A percentile compares a stretch with the other conserved stretches of the same genome.
Evolutionary conservation across 495 filamentous ascomycete genomes (phyloP).

Genomic region (Elasticomyces elasticus): DNA sequence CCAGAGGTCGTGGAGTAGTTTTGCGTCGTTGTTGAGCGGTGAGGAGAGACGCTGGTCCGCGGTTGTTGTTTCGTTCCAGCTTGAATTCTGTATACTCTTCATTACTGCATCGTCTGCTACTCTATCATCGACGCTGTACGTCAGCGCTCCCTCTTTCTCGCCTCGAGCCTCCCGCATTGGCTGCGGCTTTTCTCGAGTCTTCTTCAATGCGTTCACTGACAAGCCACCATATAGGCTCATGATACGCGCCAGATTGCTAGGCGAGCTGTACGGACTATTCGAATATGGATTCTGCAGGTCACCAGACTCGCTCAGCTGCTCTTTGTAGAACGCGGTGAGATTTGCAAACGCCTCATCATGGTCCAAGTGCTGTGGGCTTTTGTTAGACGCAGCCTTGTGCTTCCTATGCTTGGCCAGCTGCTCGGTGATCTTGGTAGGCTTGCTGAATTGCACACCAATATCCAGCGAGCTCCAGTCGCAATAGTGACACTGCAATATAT

Average conservation of each 20-base stretch:
- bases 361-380: constrained; percentile 2
- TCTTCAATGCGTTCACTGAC: constrained; percentile 55
- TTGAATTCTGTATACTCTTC: constrained; percentile 37
- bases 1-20: constrained; percentile 58
- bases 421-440: constrained; percentile 69
- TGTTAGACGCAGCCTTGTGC: neutral
- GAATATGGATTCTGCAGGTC: constrained; percentile 38
- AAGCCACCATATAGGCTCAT: constrained; percentile 80
- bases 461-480: constrained; percentile 87
- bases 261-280: constrained; percentile 55
- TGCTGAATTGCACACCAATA: constrained; percentile 83
- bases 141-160: constrained; percentile 57
- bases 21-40: constrained; percentile 35
- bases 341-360: constrained; percentile 29
- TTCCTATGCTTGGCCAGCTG: constrained; percentile 51
- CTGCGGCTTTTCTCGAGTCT: constrained; percentile 41
- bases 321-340: constrained; percentile 34
- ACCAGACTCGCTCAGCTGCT: constrained; percentile 54
- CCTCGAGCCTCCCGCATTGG: constrained; percentile 69
- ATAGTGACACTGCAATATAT: constrained; percentile 73
- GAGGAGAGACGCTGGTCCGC: constrained; percentile 42
- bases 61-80: constrained; percentile 48
- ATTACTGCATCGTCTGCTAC: constrained; percentile 36
- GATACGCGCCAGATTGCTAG: constrained; percentile 69
- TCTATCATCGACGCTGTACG: constrained; percentile 39